Conservation (phyloP, 768 basidiomycete genomes). For the Termitomyces sp. region DNA sequence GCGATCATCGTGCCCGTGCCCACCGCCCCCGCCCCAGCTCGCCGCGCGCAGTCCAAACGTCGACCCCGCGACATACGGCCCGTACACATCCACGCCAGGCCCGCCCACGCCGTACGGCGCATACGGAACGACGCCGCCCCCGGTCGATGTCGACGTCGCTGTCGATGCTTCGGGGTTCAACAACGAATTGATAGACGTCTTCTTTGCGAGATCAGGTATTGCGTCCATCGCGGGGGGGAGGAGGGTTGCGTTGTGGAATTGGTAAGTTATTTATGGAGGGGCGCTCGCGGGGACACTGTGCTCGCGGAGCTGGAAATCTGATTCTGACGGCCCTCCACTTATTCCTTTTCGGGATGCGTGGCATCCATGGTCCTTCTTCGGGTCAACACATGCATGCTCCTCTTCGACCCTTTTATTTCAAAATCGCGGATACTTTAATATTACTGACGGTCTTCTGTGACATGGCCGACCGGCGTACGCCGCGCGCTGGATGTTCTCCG, state of each 20-base stretch:
- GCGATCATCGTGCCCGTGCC: constrained; percentile 14
- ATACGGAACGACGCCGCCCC: constrained; percentile 3
- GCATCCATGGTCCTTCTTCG: too few species aligned
- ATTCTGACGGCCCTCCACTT: too few species aligned
- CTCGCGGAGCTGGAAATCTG: background rate
- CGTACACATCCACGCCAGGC: constrained; percentile 10
- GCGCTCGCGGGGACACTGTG: background rate
- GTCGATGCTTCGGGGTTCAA: constrained; percentile 33
- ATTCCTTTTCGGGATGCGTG: too few species aligned
- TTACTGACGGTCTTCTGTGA: too few species aligned
- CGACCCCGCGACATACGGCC: constrained; percentile 23
- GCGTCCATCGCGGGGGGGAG: constrained; percentile 3
- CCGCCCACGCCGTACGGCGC: too few species aligned
- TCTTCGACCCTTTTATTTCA: too few species aligned
- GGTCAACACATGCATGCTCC: too few species aligned
- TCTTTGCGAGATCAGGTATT: constrained; percentile 33
- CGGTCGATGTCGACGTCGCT: constrained; percentile 20
- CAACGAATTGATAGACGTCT: constrained; percentile 38
- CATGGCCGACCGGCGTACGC: too few species aligned
- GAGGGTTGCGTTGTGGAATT: too few species aligned
- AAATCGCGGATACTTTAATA: too few species aligned
- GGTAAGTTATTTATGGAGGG: background rate
- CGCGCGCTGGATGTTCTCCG: too few species aligned
- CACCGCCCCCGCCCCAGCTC: constrained; percentile 40
- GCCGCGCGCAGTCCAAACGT: constrained; percentile 61